A percentile compares a stretch with the other conserved stretches of the same genome.
These are phyloP conservation scores for Yarrowia porcina DNA, from an alignment of 805 yeast species.

Conservation along the genomic window DNA sequence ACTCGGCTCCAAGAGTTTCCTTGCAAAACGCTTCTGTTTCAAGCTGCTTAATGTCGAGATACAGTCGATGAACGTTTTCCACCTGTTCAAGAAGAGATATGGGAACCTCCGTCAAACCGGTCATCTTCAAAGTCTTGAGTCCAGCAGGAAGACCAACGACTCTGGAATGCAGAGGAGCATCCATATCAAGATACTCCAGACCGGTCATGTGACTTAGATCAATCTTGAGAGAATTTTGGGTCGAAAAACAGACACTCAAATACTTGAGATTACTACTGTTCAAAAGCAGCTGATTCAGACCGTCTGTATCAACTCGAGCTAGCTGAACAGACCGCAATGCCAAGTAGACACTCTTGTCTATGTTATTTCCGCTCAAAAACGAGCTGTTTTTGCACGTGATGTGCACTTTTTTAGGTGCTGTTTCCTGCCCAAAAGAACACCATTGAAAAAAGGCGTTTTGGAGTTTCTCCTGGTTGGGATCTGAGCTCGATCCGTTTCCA, in stretches of 20 bases:
- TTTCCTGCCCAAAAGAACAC: not conserved
- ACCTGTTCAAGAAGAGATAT: not conserved
- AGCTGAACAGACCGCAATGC: not conserved
- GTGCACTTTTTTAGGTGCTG: not conserved
- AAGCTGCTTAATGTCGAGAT: not conserved
- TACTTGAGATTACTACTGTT: not conserved
- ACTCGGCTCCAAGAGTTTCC: not conserved
- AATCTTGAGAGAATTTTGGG: not conserved
- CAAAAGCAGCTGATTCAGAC: not conserved
- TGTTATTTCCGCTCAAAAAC: not conserved
- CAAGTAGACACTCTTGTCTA: not conserved
- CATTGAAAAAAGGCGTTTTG: not conserved
- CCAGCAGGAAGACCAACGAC: not conserved
- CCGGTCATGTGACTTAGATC: not conserved
- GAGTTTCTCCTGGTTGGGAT: not conserved
- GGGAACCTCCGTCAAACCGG: not conserved
- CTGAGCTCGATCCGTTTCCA: not conserved
- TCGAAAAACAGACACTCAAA: not conserved
- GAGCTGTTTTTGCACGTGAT: constrained; percentile 5
- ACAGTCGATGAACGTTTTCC: not conserved
- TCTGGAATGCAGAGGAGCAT: not conserved
- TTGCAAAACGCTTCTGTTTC: not conserved
- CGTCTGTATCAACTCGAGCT: not conserved
- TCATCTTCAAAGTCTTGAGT: not conserved
- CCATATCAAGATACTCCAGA: not conserved